Evolutionary conservation across 73 alveolate genomes (phyloP).

Genomic region (Diophrys appendiculata): DNA sequence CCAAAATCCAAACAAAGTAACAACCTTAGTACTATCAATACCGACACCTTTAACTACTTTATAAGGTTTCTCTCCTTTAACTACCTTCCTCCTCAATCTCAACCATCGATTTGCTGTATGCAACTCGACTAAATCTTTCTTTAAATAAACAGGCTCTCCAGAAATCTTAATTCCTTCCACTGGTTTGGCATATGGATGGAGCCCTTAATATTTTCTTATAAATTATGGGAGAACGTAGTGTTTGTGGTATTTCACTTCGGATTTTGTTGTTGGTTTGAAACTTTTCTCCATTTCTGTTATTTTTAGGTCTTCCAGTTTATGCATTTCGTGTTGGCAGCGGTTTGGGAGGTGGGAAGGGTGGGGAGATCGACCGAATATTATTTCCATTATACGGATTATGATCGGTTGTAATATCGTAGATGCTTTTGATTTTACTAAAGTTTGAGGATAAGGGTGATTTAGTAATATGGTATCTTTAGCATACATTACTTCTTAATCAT

Average conservation of each 20-base stretch:
- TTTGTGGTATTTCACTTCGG: conserved; percentile 45
- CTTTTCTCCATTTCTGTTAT: conserved; percentile 20
- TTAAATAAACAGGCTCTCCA: conserved; percentile 46
- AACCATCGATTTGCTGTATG: conserved; percentile 68
- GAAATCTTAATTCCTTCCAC: conserved; percentile 15
- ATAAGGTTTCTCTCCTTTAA: conserved; percentile 45
- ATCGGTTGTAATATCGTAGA: background rate
- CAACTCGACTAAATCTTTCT: conserved; percentile 34
- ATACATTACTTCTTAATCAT: background rate
- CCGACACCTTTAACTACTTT: conserved; percentile 45
- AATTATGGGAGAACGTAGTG: conserved; percentile 48
- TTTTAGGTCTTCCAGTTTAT: conserved; percentile 7
- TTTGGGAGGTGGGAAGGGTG: conserved; percentile 4
- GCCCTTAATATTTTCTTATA: conserved; percentile 42
- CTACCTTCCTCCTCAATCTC: conserved; percentile 44
- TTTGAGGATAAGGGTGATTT: conserved; percentile 5
- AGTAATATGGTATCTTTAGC: conserved; percentile 3
- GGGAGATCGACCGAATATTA: conserved; percentile 14
- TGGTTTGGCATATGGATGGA: conserved; percentile 45
- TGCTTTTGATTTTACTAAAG: conserved; percentile 13
- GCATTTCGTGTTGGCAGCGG: background rate
- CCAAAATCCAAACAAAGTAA: conserved; percentile 59
- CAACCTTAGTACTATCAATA: conserved; percentile 42
- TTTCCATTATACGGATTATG: background rate
- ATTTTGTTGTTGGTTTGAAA: conserved; percentile 30